These are phyloP conservation scores for Babjeviella inositovora DNA, from an alignment of 805 yeast species.

Conservation along the genomic window DNA sequence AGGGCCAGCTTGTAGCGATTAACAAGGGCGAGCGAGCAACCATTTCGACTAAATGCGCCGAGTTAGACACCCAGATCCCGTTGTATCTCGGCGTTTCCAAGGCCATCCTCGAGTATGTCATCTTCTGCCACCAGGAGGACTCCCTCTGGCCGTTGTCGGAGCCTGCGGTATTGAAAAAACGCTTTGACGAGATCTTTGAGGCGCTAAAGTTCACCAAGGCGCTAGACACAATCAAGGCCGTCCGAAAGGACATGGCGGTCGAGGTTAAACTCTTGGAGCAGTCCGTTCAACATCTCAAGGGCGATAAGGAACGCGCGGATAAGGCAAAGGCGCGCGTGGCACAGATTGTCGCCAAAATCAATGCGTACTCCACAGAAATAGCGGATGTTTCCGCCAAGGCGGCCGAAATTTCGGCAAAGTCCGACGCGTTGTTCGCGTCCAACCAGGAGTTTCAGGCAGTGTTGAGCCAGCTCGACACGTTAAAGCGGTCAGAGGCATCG, in stretches of 20 bases:
- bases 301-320: constrained; percentile 60
- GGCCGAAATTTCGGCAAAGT: constrained; percentile 32
- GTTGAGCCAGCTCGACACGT: constrained; percentile 42
- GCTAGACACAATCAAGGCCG: constrained; percentile 57
- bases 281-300: constrained; percentile 59
- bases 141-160: constrained; percentile 93
- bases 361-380: constrained; percentile 28
- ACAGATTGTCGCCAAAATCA: constrained; percentile 24
- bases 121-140: constrained; percentile 96
- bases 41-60: constrained; percentile 68
- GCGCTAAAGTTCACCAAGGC: constrained; percentile 89
- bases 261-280: constrained; percentile 69
- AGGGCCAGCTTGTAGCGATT: constrained; percentile 67
- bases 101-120: constrained; percentile 79
- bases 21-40: constrained; percentile 56
- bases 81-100: constrained; percentile 73
- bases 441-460: constrained; percentile 73
- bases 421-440: constrained; percentile 50
- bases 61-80: constrained; percentile 73
- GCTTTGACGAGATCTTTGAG: constrained; percentile 93
- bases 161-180: constrained; percentile 74
- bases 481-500: constrained; percentile 14
- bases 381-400: constrained; percentile 30
- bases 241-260: constrained; percentile 61
- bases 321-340: constrained; percentile 31